Conservation (phyloP, 202 grass and related monocot species). For the Zizania palustris region DNA sequence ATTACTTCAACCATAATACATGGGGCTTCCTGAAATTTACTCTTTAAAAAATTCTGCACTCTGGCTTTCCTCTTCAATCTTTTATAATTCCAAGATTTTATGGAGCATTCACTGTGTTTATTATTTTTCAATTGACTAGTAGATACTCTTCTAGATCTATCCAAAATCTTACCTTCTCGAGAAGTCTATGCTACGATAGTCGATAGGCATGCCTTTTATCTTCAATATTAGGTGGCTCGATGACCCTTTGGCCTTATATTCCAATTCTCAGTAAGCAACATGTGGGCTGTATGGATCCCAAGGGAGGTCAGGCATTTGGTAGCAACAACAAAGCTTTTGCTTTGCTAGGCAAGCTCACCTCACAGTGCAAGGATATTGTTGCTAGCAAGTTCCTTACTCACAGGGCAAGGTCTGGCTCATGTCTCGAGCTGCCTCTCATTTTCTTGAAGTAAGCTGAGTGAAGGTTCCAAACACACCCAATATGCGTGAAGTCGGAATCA, state of each 20-base stretch:
- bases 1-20: too few species aligned
- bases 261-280: constrained; percentile 8
- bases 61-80: neutral
- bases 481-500: neutral
- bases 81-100: neutral
- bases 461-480: neutral
- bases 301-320: neutral
- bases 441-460: neutral
- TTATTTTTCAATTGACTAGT: neutral
- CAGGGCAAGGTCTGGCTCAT: neutral
- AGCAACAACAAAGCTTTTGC: neutral
- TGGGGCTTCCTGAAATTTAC: too few species aligned
- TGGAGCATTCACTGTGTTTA: neutral
- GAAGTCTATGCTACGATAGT: neutral
- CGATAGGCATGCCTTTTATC: neutral
- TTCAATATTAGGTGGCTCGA: constrained; percentile 2
- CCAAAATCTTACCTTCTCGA: neutral
- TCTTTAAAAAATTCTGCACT: neutral
- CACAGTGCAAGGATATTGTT: neutral
- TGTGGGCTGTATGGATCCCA: neutral
- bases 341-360: neutral
- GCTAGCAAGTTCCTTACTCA: neutral
- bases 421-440: neutral
- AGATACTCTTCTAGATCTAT: neutral
- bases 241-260: constrained; percentile 1